Conservation (phyloP, 371 early-diverging fungal species). For the Syncephalastrum contaminatum region DNA sequence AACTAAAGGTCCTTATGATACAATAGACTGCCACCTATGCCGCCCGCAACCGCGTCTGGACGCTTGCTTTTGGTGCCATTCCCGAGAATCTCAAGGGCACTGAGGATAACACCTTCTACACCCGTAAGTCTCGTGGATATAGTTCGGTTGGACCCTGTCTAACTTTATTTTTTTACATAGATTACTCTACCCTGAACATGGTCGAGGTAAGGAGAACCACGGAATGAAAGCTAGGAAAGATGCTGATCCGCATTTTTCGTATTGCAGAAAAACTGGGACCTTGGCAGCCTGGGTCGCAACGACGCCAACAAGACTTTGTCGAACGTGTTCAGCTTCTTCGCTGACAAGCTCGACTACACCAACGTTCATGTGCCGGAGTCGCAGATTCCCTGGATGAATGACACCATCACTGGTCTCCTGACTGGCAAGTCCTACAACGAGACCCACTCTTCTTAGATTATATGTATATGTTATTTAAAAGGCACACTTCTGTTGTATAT, state of each 20-base stretch:
- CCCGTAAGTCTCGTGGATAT: slow-evolving; percentile 28
- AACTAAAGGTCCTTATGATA: background rate
- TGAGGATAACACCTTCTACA: slow-evolving; percentile 53
- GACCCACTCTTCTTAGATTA: slow-evolving; percentile 10
- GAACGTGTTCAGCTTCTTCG: slow-evolving; percentile 38
- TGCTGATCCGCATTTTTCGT: background rate
- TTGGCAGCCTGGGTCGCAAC: slow-evolving; percentile 56
- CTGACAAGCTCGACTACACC: slow-evolving; percentile 26
- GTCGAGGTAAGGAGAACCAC: slow-evolving; percentile 34
- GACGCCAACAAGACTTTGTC: slow-evolving; percentile 38
- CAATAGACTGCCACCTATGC: slow-evolving; percentile 18
- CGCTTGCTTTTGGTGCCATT: slow-evolving; percentile 27
- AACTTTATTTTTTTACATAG: slow-evolving; percentile 1
- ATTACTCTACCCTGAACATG: slow-evolving; percentile 54
- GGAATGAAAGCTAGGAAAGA: background rate
- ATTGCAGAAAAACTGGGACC: slow-evolving; percentile 50
- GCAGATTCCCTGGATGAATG: slow-evolving; percentile 26
- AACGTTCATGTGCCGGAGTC: slow-evolving; percentile 30
- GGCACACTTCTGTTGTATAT: too few species aligned
- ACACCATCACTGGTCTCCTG: slow-evolving; percentile 36
- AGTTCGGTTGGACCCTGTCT: background rate
- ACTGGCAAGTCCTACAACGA: slow-evolving; percentile 28
- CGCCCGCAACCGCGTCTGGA: slow-evolving; percentile 31
- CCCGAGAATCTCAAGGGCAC: slow-evolving; percentile 34
- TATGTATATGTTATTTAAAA: too few species aligned